phyloP scores from a whole-genome alignment of 257 asterid species.

The Primulina eburnea region DNA sequence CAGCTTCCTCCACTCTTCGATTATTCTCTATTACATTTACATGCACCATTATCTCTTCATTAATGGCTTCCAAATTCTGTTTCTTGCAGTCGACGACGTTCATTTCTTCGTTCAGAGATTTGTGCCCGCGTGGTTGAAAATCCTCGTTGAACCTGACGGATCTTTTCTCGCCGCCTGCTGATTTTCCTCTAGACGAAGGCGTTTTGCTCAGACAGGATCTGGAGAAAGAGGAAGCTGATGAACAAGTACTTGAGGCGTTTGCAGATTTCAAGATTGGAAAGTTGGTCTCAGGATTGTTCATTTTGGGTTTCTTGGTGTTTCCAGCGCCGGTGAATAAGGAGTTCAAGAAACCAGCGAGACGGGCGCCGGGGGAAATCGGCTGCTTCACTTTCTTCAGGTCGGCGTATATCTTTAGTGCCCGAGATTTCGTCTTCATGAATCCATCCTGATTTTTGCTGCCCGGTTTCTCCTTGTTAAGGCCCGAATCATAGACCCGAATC shows the following conservation, averaged over 20 bases:
- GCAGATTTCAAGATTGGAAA: constrained; percentile 49
- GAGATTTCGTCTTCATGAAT: constrained; percentile 59
- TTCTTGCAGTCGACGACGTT: neutral
- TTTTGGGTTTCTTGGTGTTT: constrained; percentile 50
- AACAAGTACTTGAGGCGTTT: constrained; percentile 61
- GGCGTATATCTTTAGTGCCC: constrained; percentile 70
- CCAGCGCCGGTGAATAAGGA: constrained; percentile 60
- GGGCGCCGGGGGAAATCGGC: constrained; percentile 85
- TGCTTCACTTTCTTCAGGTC: constrained; percentile 84
- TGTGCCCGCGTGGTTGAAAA: constrained; percentile 43
- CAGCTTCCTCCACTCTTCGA: constrained; percentile 60
- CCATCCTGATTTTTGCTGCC: constrained; percentile 34
- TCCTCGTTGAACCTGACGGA: constrained; percentile 78
- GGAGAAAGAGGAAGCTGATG: constrained; percentile 85
- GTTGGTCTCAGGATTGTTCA: constrained; percentile 20
- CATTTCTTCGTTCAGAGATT: constrained; percentile 21
- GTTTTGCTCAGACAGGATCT: constrained; percentile 89
- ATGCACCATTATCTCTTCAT: constrained; percentile 48
- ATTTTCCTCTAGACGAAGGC: constrained; percentile 62
- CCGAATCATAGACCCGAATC: constrained; percentile 44
- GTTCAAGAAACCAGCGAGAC: constrained; percentile 69
- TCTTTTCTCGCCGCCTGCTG: constrained; percentile 51
- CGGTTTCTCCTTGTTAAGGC: constrained; percentile 27
- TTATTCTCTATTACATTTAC: constrained; percentile 48
- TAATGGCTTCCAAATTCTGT: constrained; percentile 11